phyloP scores from a whole-genome alignment of 1,284 basidiomycete species.

The Rhodofomes roseus region DNA sequence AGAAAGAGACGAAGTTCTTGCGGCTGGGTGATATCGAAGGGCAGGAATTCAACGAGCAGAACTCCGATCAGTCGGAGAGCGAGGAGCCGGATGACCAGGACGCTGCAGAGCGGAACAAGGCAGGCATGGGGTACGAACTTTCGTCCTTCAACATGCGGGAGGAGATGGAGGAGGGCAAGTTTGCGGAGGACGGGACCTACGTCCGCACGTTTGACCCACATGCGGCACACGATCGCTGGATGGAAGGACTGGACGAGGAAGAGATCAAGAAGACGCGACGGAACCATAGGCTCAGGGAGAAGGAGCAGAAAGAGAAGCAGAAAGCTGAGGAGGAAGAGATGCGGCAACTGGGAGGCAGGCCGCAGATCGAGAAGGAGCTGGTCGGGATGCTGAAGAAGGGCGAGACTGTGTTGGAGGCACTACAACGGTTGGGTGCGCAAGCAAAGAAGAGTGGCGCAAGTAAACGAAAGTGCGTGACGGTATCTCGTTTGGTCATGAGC shows the following conservation, averaged over 20 bases:
- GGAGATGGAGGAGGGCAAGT: conserved; percentile 97
- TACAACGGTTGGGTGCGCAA: conserved; percentile 80
- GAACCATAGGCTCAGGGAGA: conserved; percentile 66
- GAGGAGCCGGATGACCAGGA: conserved; percentile 75
- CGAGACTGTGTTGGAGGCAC: conserved; percentile 86
- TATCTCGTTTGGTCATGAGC: not conserved
- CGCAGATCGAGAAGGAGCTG: conserved; percentile 64
- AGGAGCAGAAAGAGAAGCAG: conserved; percentile 65
- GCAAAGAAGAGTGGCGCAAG: conserved; percentile 54
- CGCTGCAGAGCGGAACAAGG: conserved; percentile 70
- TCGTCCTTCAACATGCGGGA: conserved; percentile 99
- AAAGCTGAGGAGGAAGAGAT: conserved; percentile 71
- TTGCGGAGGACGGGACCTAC: conserved; percentile 91
- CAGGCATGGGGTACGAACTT: conserved; percentile 89
- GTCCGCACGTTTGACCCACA: conserved; percentile 86
- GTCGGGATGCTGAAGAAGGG: conserved; percentile 79
- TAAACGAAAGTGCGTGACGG: conserved; percentile 30
- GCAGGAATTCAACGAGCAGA: conserved; percentile 77
- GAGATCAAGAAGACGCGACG: conserved; percentile 83
- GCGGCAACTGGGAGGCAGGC: conserved; percentile 62
- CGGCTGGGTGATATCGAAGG: conserved; percentile 93
- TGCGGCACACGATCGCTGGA: conserved; percentile 93
- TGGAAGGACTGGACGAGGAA: conserved; percentile 84
- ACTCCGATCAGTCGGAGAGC: conserved; percentile 33
- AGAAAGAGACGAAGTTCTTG: conserved; percentile 73